A percentile compares a stretch with the other conserved stretches of the same genome.
Conservation (phyloP, 352 stramenopile genomes). For the Albugo candida region DNA sequence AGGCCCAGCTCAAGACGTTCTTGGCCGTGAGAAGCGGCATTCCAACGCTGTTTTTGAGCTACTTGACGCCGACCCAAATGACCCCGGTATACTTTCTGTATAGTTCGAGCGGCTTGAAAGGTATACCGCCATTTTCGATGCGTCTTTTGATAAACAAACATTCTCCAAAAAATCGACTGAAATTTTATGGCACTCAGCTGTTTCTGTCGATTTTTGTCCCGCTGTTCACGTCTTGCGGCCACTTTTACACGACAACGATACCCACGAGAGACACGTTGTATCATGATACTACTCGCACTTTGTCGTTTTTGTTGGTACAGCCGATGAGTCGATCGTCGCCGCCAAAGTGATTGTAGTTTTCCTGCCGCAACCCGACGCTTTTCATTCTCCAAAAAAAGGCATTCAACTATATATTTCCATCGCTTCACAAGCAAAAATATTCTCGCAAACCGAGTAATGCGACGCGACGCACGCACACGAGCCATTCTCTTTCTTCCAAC, state of each 20-base stretch:
- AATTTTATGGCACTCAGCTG: constrained; percentile 51
- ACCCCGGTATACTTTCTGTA: constrained; percentile 82
- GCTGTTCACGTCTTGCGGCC: constrained; percentile 18
- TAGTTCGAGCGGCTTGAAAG: constrained; percentile 63
- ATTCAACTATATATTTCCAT: too few species aligned
- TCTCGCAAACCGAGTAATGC: too few species aligned
- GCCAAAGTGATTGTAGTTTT: too few species aligned
- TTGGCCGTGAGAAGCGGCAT: constrained; percentile 65
- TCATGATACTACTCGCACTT: constrained; percentile 18
- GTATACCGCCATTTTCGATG: constrained; percentile 45
- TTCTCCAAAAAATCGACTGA: constrained; percentile 78
- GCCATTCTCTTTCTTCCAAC: too few species aligned
- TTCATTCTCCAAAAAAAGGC: too few species aligned
- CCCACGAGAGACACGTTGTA: constrained; percentile 63
- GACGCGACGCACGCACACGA: too few species aligned
- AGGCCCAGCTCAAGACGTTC: constrained; percentile 80
- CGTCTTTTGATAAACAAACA: constrained; percentile 49
- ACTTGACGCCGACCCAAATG: constrained; percentile 51
- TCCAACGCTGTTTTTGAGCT: constrained; percentile 62
- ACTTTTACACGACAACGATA: constrained; percentile 26
- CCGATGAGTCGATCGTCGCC: too few species aligned
- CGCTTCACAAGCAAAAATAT: too few species aligned
- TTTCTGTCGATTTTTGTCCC: constrained; percentile 20
- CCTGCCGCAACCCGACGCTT: too few species aligned
- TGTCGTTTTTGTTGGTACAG: constrained; percentile 20